Base-by-base conservation (phyloP, 2,329 filamentous ascomycete genomes). In the Reticulascus tulasneorum region DNA sequence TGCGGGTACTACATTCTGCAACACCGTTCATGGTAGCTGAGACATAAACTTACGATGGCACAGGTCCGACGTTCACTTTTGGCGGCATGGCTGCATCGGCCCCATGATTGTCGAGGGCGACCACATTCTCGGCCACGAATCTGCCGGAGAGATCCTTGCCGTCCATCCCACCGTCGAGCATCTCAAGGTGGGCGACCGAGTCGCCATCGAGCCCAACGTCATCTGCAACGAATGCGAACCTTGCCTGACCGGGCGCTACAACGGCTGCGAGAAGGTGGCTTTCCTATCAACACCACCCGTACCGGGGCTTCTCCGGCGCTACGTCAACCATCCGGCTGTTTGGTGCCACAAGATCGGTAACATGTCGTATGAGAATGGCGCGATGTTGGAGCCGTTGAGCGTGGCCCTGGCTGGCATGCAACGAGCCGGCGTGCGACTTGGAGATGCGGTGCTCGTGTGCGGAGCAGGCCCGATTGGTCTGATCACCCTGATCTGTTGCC, bases 301-400 rank as follows among this genome's bases (percentile, higher is more conserved):
- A 20, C 77, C 86, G 8, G 93, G 91, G 23, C 75, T 97, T 45
- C 73, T 97, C 51, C 79, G 91, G 50, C 80, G 91, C 60, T 96
- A 96, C 61, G 86, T 96, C 66, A 94, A 91, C 69, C 91, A 96
- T 69, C 90, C 88, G 4, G 89, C 90, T 15, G 73, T 84, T 32
- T 96, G 90, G 89, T 96, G 91, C 67, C 88, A 96, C 72, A 94
- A 94, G 73, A 93, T 97, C 50, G 87, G 86, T 30, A 71, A 86
- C 62, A 90, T 97, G 84, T 84, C 81, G 37, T 97, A 81, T 57
- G 91, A 97, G 67, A 80, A 94, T 56, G 93, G 91, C 35, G 85
- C 90, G 11, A 74, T 96, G 66, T 71, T 97, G 27, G 93, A 97
- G 69, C 91, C 91, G 2, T 73, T 97, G 33, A 86, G 81, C 48